These are phyloP conservation scores for Beauveria sp. DNA, from an alignment of 2,329 filamentous ascomycete species.

Conservation along the genomic window DNA sequence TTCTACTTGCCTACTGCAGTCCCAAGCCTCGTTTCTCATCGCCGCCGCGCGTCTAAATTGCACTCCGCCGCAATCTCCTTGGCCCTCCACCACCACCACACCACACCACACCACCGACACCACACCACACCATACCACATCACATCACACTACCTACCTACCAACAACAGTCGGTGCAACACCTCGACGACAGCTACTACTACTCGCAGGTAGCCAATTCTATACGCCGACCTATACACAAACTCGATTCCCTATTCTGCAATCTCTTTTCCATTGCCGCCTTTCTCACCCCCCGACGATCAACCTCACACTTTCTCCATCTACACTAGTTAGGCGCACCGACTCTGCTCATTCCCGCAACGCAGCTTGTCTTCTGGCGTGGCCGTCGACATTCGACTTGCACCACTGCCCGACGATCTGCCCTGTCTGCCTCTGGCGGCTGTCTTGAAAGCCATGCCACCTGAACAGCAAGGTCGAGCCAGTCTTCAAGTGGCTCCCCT, in stretches of 20 bases:
- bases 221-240: background rate
- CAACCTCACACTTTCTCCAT: background rate
- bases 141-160: background rate
- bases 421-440: background rate
- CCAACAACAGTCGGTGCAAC: background rate
- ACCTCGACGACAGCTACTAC: background rate
- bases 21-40: background rate
- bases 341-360: background rate
- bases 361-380: slow-evolving; percentile 9
- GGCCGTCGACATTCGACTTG: slow-evolving; percentile 9
- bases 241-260: background rate
- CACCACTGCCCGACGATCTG: slow-evolving; percentile 11
- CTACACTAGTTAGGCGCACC: background rate
- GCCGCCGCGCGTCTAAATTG: slow-evolving; percentile 3
- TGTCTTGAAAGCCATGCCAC: slow-evolving; percentile 4
- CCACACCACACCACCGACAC: background rate
- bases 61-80: slow-evolving; percentile 5
- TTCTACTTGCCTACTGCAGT: background rate
- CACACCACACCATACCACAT: background rate
- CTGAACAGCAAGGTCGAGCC: slow-evolving; percentile 40
- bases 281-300: background rate
- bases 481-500: slow-evolving; percentile 57
- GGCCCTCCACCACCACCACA: background rate
- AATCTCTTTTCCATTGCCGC: background rate
- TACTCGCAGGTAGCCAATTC: background rate